Percentiles rank a stretch among this genome's conserved stretches.
These are phyloP conservation scores for Cinnamomum micranthum DNA, from an alignment of 164 flowering plant species.

Conservation along the genomic window DNA sequence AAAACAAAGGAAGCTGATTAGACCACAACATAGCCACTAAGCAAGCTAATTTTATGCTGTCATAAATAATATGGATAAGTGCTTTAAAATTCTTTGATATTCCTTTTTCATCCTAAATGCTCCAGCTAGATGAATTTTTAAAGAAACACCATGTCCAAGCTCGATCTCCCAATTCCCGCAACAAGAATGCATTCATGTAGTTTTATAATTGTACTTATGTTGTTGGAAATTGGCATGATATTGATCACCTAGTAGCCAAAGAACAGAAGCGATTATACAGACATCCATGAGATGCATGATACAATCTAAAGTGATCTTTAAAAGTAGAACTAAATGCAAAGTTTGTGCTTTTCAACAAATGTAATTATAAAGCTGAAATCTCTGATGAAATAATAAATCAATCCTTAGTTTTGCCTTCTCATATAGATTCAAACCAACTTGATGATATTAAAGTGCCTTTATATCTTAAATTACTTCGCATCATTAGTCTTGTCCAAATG, in stretches of 20 bases:
- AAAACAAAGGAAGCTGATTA: no score
- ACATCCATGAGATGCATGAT: neutral
- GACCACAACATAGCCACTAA: no score
- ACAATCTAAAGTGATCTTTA: neutral
- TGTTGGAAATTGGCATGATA: neutral
- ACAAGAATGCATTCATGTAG: neutral
- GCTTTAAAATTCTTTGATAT: no score
- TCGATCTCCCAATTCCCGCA: neutral
- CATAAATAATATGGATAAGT: no score
- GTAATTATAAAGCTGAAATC: neutral
- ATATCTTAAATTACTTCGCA: neutral
- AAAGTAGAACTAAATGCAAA: neutral
- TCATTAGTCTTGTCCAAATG: neutral
- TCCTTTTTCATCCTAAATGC: no score
- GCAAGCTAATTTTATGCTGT: no score
- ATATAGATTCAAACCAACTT: neutral
- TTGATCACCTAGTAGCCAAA: neutral
- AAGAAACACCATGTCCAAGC: no score
- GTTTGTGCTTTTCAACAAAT: no score
- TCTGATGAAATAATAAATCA: neutral
- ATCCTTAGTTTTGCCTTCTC: neutral
- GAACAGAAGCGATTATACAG: neutral
- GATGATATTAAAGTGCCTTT: no score
- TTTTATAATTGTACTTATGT: neutral
- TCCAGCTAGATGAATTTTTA: no score